Conservation (phyloP, 129 eudicot genomes). For the Lactuca saligna region DNA sequence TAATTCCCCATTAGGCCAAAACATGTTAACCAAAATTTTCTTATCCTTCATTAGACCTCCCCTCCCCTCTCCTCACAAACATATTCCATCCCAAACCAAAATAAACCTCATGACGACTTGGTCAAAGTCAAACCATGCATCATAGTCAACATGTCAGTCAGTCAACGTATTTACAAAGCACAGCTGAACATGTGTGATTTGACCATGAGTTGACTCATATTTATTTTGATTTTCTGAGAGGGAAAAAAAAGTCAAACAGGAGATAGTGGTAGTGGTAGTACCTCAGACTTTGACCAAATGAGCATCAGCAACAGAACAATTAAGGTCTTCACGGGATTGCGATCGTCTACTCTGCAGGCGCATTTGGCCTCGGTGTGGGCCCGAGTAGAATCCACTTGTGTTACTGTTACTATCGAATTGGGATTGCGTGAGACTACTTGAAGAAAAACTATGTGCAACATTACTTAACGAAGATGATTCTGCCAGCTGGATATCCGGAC, state of each 20-base stretch:
- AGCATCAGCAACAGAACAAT: slow-evolving; percentile 68
- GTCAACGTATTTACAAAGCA: not conserved
- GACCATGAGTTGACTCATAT: too few species aligned
- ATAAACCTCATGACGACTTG: slow-evolving; percentile 15
- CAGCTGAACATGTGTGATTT: not conserved
- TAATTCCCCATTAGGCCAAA: slow-evolving; percentile 21
- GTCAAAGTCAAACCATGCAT: slow-evolving; percentile 26
- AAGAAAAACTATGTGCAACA: slow-evolving; percentile 77
- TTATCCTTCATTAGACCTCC: slow-evolving; percentile 20
- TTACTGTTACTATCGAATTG: slow-evolving; percentile 62
- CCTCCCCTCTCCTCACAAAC: slow-evolving; percentile 19
- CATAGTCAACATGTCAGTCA: slow-evolving; percentile 11
- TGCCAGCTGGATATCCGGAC: slow-evolving; percentile 61
- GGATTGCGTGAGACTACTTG: slow-evolving; percentile 85
- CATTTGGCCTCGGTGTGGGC: slow-evolving; percentile 77
- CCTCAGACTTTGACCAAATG: slow-evolving; percentile 63
- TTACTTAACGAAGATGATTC: slow-evolving; percentile 69
- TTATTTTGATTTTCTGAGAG: too few species aligned
- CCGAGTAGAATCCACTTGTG: slow-evolving; percentile 60
- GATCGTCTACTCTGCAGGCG: slow-evolving; percentile 94
- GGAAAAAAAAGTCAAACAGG: too few species aligned
- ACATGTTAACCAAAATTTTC: slow-evolving; percentile 26
- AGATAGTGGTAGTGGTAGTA: too few species aligned
- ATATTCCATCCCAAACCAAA: slow-evolving; percentile 8
- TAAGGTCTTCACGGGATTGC: slow-evolving; percentile 94